Conservation (phyloP, 768 basidiomycete genomes). For the Cantharellus anzutake region DNA sequence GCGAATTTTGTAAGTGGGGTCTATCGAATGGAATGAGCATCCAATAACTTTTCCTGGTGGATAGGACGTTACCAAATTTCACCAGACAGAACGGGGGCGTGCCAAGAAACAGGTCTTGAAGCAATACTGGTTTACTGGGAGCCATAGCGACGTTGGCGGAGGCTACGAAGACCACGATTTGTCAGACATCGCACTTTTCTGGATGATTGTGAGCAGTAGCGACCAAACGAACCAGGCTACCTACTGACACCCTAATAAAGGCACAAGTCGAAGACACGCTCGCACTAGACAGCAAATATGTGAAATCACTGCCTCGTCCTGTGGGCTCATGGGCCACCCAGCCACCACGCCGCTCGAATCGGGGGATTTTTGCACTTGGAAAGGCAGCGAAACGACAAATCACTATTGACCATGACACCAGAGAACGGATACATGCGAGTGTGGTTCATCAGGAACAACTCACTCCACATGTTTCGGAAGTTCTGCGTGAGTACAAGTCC, state of each 20-base stretch:
- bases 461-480: neutral
- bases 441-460: neutral
- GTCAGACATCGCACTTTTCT: conserved; percentile 1
- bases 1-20: neutral
- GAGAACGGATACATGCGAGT: neutral
- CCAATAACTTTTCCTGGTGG: neutral
- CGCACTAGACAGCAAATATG: neutral
- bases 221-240: neutral
- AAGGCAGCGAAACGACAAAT: neutral
- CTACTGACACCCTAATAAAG: neutral
- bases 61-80: neutral
- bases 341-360: neutral
- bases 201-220: neutral
- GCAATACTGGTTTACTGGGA: neutral
- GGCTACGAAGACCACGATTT: conserved; percentile 3
- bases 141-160: conserved; percentile 2
- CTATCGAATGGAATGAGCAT: neutral
- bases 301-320: neutral
- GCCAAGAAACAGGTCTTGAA: neutral
- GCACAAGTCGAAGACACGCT: neutral
- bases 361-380: neutral
- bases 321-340: neutral
- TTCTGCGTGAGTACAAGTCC: neutral
- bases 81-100: neutral
- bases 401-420: neutral